phyloP scores from a whole-genome alignment of 2,329 filamentous ascomycete species.

The Claviceps arundinis region DNA sequence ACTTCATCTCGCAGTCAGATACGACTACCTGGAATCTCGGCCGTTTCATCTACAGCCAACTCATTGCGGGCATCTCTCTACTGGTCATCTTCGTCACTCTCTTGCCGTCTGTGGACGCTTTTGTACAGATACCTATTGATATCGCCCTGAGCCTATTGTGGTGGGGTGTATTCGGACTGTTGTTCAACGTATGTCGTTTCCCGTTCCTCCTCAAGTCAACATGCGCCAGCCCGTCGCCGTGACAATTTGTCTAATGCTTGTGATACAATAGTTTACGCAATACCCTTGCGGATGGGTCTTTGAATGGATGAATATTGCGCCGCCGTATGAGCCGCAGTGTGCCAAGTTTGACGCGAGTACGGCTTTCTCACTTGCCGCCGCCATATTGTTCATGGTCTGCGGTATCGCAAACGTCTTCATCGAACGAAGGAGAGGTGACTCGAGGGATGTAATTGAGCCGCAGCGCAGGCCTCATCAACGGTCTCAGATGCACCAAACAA shows the following conservation, averaged over 20 bases:
- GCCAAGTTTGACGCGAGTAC: conserved; percentile 50
- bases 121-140: conserved; percentile 54
- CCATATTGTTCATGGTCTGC: conserved; percentile 50
- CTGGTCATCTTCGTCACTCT: conserved; percentile 52
- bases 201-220: background rate
- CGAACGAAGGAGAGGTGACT: background rate
- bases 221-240: too few species aligned
- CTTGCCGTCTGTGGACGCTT: conserved; percentile 48
- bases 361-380: conserved; percentile 53
- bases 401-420: conserved; percentile 25
- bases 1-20: conserved; percentile 37
- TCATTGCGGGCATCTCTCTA: conserved; percentile 52
- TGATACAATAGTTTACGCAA: conserved; percentile 18
- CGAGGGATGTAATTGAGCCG: background rate
- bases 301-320: conserved; percentile 36
- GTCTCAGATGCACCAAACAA: background rate
- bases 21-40: conserved; percentile 33
- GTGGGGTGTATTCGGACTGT: conserved; percentile 50
- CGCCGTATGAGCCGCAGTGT: conserved; percentile 31
- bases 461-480: background rate
- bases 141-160: conserved; percentile 48
- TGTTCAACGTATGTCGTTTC: conserved; percentile 33
- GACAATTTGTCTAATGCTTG: background rate
- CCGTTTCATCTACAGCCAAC: conserved; percentile 56
- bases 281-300: conserved; percentile 37